Percentiles rank a stretch among this genome's conserved stretches.
These are phyloP conservation scores for Camelina sativa DNA, from an alignment of 345 rosid species.

Conservation along the genomic window DNA sequence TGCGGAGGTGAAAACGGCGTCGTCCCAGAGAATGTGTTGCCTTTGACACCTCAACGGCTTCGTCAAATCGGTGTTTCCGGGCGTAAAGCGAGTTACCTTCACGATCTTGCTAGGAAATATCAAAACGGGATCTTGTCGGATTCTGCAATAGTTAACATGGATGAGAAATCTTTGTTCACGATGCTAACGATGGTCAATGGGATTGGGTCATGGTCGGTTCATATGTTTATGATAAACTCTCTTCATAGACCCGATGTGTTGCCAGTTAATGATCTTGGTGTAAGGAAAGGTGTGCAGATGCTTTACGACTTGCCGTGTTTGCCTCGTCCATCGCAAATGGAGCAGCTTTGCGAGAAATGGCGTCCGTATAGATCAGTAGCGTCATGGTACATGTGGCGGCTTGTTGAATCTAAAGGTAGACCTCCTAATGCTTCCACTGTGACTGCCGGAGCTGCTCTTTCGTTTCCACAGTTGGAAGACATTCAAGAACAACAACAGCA, in stretches of 20 bases:
- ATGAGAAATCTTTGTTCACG: slow-evolving; percentile 90
- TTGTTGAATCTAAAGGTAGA: slow-evolving; percentile 68
- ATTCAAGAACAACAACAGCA: slow-evolving; percentile 39
- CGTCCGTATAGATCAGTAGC: slow-evolving; percentile 96
- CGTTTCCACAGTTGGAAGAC: slow-evolving; percentile 59
- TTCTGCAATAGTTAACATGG: slow-evolving; percentile 79
- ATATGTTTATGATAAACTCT: slow-evolving; percentile 97
- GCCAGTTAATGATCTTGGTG: slow-evolving; percentile 87
- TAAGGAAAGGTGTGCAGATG: slow-evolving; percentile 90
- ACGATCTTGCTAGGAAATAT: slow-evolving; percentile 91
- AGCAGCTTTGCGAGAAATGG: slow-evolving; percentile 88
- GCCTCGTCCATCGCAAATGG: slow-evolving; percentile 97
- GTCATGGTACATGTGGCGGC: slow-evolving; percentile 93
- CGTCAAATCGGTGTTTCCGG: slow-evolving; percentile 94
- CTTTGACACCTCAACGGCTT: slow-evolving; percentile 73
- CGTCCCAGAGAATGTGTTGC: slow-evolving; percentile 71
- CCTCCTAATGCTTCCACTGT: slow-evolving; percentile 69
- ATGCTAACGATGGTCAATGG: slow-evolving; percentile 99
- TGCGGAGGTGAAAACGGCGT: slow-evolving; percentile 85
- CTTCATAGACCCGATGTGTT: slow-evolving; percentile 96
- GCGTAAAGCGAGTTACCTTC: slow-evolving; percentile 91
- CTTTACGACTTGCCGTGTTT: slow-evolving; percentile 73
- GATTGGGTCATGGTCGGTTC: slow-evolving; percentile 98
- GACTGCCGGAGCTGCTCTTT: slow-evolving; percentile 56
- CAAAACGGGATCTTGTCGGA: slow-evolving; percentile 89